These are phyloP conservation scores for Tylopilus intermedius DNA, from an alignment of 768 basidiomycete genomes.

Conservation along the genomic window DNA sequence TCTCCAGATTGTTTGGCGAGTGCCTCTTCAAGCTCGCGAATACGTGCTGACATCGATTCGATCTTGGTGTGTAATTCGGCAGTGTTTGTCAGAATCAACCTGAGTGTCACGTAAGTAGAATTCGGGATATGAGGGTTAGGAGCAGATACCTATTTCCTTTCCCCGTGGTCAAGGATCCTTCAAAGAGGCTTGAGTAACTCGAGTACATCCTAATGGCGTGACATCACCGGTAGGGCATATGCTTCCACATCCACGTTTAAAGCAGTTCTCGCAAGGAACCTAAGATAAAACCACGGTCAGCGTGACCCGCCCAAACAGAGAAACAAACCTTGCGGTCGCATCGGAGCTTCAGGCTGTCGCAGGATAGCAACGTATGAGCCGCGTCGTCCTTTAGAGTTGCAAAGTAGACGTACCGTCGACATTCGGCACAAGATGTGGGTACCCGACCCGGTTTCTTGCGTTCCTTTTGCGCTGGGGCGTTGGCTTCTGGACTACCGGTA, in stretches of 20 bases:
- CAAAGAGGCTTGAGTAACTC: neutral
- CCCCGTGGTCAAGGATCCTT: slow-evolving; percentile 53
- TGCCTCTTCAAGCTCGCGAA: slow-evolving; percentile 57
- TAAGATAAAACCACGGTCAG: slow-evolving; percentile 22
- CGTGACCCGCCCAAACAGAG: slow-evolving; percentile 11
- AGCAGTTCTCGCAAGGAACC: slow-evolving; percentile 78
- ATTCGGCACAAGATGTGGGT: slow-evolving; percentile 40
- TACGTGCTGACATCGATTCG: slow-evolving; percentile 48
- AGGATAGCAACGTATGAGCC: neutral
- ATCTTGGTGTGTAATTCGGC: slow-evolving; percentile 67
- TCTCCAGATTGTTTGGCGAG: slow-evolving; percentile 46
- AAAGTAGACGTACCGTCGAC: slow-evolving; percentile 29
- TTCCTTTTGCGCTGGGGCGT: slow-evolving; percentile 24
- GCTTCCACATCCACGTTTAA: slow-evolving; percentile 65
- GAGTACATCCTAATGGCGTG: slow-evolving; percentile 1
- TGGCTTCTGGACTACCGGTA: slow-evolving; percentile 5
- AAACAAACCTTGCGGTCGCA: slow-evolving; percentile 56
- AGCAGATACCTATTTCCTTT: slow-evolving; percentile 50
- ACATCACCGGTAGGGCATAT: slow-evolving; percentile 70
- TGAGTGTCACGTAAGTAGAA: slow-evolving; percentile 14
- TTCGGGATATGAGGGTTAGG: neutral
- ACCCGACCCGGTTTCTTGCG: slow-evolving; percentile 47
- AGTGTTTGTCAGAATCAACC: slow-evolving; percentile 61
- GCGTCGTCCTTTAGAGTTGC: neutral
- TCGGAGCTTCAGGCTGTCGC: slow-evolving; percentile 51